phyloP scores from a whole-genome alignment of 225 moss, liverwort and hornwort species.

The Marchantia paleacea region DNA sequence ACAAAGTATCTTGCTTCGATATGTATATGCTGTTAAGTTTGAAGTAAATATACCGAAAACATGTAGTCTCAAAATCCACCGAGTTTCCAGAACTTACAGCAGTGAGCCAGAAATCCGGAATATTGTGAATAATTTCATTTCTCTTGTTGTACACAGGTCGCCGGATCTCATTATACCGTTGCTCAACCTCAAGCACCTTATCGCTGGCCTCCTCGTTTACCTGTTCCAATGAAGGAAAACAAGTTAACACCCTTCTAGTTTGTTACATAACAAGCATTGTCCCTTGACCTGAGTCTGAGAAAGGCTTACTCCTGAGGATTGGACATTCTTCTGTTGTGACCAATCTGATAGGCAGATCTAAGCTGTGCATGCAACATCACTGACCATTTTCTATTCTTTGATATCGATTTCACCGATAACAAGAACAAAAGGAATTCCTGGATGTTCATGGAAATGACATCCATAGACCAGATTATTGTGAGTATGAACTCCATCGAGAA shows the following conservation, averaged over 20 bases:
- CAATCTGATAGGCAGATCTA: too few species aligned
- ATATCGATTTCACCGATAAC: too few species aligned
- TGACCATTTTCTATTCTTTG: too few species aligned
- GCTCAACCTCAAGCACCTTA: conserved; percentile 98
- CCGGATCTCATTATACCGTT: conserved; percentile 93
- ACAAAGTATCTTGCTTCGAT: background rate
- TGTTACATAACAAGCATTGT: too few species aligned
- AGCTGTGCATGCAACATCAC: too few species aligned
- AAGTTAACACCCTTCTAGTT: background rate
- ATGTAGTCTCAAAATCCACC: background rate
- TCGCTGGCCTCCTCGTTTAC: conserved; percentile 99
- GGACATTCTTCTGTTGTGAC: too few species aligned
- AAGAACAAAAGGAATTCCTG: too few species aligned
- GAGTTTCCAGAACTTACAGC: conserved; percentile 49
- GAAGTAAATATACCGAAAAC: background rate
- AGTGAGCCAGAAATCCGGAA: conserved; percentile 98
- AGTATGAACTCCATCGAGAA: too few species aligned
- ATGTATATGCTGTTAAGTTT: background rate
- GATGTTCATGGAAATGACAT: too few species aligned
- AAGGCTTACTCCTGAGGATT: too few species aligned
- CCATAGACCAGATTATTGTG: too few species aligned
- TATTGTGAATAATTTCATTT: conserved; percentile 85
- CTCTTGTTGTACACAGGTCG: conserved; percentile 93
- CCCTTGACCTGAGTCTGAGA: too few species aligned
- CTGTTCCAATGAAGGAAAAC: conserved; percentile 28